phyloP scores from a whole-genome alignment of 768 basidiomycete species.

The Lentinula aciculospora region DNA sequence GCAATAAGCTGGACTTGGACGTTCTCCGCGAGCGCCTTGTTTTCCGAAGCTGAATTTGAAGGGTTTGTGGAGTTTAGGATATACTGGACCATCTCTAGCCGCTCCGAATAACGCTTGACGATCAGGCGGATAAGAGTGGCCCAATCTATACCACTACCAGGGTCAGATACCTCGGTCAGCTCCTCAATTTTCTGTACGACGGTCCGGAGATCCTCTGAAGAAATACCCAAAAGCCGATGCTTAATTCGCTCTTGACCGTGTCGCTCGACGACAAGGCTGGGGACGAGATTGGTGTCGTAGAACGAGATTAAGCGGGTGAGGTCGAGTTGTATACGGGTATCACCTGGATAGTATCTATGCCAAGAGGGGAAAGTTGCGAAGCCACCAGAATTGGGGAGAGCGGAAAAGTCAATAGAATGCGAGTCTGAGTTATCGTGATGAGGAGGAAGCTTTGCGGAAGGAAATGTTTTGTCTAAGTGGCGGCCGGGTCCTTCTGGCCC shows the following conservation, averaged over 20 bases:
- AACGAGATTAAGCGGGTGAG: slow-evolving; percentile 35
- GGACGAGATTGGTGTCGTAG: slow-evolving; percentile 33
- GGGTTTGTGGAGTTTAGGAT: slow-evolving; percentile 22
- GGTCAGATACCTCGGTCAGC: slow-evolving; percentile 13
- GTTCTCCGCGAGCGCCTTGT: slow-evolving; percentile 13
- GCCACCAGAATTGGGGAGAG: background rate
- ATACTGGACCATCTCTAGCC: slow-evolving; percentile 33
- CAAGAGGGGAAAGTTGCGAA: slow-evolving; percentile 29
- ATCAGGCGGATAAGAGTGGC: slow-evolving; percentile 28
- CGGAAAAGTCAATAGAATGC: background rate
- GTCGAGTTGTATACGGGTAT: slow-evolving; percentile 37
- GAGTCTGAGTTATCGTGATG: background rate
- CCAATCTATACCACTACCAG: slow-evolving; percentile 35
- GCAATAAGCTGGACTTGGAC: slow-evolving; percentile 21
- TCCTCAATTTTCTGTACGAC: slow-evolving; percentile 21
- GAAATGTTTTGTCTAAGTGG: background rate
- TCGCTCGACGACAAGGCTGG: slow-evolving; percentile 26
- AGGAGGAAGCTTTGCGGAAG: background rate
- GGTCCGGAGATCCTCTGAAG: slow-evolving; percentile 16
- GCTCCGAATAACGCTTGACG: slow-evolving; percentile 33
- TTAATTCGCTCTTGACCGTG: slow-evolving; percentile 24
- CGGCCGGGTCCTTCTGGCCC: background rate
- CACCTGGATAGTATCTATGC: slow-evolving; percentile 38
- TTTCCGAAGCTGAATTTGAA: background rate
- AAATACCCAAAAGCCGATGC: slow-evolving; percentile 30